Evolutionary conservation across 768 basidiomycete genomes (phyloP).

Genomic region (Cystobasidium tubakii): DNA sequence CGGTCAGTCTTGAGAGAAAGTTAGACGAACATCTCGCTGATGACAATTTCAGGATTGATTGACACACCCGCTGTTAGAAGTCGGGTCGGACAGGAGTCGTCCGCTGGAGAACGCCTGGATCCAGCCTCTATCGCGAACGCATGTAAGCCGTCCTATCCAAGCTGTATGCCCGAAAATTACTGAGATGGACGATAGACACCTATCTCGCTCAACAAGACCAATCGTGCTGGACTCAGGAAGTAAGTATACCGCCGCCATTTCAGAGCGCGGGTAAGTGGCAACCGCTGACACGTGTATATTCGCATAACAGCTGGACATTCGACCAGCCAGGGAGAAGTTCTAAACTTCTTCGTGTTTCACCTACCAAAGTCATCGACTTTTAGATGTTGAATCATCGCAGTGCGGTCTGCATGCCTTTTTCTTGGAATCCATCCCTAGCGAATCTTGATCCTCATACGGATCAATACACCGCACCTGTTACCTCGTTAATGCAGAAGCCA

Average conservation of each 20-base stretch:
- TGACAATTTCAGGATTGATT: slow-evolving; percentile 39
- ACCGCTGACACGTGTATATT: neutral
- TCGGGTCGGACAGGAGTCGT: neutral
- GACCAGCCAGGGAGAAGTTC: slow-evolving; percentile 39
- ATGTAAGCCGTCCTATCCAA: neutral
- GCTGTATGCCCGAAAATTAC: neutral
- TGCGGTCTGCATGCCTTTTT: too few species aligned
- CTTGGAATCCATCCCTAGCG: too few species aligned
- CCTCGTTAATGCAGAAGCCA: too few species aligned
- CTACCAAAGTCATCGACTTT: too few species aligned
- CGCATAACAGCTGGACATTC: slow-evolving; percentile 39
- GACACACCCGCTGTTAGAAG: slow-evolving; percentile 20
- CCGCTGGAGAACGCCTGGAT: slow-evolving; percentile 34
- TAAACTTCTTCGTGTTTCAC: neutral
- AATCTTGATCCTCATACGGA: too few species aligned
- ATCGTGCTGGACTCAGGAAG: slow-evolving; percentile 42
- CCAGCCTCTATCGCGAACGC: slow-evolving; percentile 37
- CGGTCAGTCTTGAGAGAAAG: slow-evolving; percentile 33
- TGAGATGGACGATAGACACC: neutral
- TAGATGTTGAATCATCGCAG: too few species aligned
- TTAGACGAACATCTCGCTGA: neutral
- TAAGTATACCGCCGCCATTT: neutral
- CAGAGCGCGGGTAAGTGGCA: neutral
- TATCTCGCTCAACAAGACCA: slow-evolving; percentile 41
- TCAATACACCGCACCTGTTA: too few species aligned